Base-by-base conservation (phyloP, 2,329 filamentous ascomycete species). In the Botrytis squamosa region DNA sequence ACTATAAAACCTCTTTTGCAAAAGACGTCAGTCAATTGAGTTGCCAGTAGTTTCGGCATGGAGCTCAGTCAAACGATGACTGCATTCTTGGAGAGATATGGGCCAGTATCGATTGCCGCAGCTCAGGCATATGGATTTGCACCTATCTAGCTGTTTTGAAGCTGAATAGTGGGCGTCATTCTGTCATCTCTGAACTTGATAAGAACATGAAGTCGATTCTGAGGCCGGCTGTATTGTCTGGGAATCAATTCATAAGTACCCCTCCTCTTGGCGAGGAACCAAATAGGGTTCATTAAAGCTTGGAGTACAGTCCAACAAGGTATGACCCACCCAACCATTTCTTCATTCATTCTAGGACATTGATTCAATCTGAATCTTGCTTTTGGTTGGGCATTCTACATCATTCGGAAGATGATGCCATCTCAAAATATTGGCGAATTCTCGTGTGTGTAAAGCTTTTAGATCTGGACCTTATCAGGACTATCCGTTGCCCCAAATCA, bases 1-100 rank as follows among this genome's bases (percentile, higher is more conserved):
- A 38, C 60, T 63, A 20, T 44, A 63, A 63, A 65, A 46, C 3
- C 40, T n/a, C 40, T 18, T 64, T n/a, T 55, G 38, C 25, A 42
- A 29, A 63, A 38, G 38, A 63, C 25, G 4, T 65, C 1, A 46
- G 63, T 33, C 42, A 65, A 22, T 46, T n/a, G n/a, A 20, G 49
- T 55, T 65, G 42, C 42, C 42, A 10, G 33, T 38, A 62, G 59
- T 40, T 63, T 38, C 29, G 33, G 57, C 33, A 60, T 60, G 57
- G 57, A 65, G 42, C n/a, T 65, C 33, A 33, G 22, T 46, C 63
- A 46, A 65, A 46, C n/a, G 62, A 46, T 65, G 60, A 42, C 38
- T 64, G 38, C 42, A 66, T 36, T 36, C 8, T 49, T 12, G 46
- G 42, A 65, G 42, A 57, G 42, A 66, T 49, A 14, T 38, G 49